These are phyloP conservation scores for Ascochyta viciae-villosae DNA, from an alignment of 2,329 filamentous ascomycete genomes.

Conservation along the genomic window DNA sequence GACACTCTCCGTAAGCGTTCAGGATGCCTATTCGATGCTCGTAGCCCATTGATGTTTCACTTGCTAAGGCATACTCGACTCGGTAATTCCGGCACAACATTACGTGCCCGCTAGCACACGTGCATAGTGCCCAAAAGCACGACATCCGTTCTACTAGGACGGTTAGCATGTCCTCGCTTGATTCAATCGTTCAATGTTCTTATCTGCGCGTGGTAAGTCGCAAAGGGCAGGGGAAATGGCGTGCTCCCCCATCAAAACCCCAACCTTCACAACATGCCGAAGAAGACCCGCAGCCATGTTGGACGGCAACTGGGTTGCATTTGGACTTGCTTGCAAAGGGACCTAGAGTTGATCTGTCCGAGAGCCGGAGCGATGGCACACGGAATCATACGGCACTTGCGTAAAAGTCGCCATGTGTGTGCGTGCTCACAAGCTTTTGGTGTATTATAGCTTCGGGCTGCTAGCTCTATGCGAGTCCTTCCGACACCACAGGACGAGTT, in stretches of 20 bases:
- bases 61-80: background rate
- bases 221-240: constrained; percentile 32
- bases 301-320: background rate
- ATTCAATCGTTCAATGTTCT: background rate
- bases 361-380: constrained; percentile 3
- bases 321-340: background rate
- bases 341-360: constrained; percentile 1
- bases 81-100: background rate
- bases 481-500: background rate
- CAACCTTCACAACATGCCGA: constrained; percentile 7
- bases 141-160: constrained; percentile 14
- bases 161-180: background rate
- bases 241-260: constrained; percentile 33
- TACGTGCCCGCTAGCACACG: background rate
- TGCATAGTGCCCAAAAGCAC: constrained; percentile 5
- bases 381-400: background rate
- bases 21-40: background rate
- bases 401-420: background rate
- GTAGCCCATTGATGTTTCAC: background rate
- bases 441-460: constrained; percentile 3
- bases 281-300: constrained; percentile 1
- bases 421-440: constrained; percentile 1
- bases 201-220: constrained; percentile 14
- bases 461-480: constrained; percentile 1
- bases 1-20: background rate